Evolutionary conservation across 1,284 basidiomycete genomes (phyloP).

Genomic region (Mycena sp.): DNA sequence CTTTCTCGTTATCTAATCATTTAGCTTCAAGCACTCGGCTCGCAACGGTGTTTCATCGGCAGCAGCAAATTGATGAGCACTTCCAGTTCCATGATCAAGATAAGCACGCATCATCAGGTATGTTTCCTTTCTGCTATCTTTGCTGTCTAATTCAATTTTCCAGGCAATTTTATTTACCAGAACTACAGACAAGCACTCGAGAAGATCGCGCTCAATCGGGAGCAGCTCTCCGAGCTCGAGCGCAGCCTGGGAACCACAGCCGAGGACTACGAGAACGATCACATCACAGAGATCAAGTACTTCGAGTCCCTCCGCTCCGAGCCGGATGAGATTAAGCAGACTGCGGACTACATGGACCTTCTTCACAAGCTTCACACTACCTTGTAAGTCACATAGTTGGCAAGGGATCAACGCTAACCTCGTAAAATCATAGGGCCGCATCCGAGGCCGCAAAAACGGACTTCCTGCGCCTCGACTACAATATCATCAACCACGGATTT

Average conservation of each 20-base stretch:
- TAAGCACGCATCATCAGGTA: slow-evolving; percentile 31
- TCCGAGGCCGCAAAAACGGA: no score
- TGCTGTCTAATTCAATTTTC: background rate
- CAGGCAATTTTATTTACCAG: slow-evolving; percentile 35
- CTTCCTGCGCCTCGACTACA: background rate
- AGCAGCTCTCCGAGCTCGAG: background rate
- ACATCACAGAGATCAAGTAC: slow-evolving; percentile 31
- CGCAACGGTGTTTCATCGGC: no score
- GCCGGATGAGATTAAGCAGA: slow-evolving; percentile 14
- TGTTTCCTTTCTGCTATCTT: background rate
- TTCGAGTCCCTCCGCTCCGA: slow-evolving; percentile 27
- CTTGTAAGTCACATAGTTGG: slow-evolving; percentile 23
- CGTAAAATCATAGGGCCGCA: no score
- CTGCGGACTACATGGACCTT: slow-evolving; percentile 34
- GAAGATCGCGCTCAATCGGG: slow-evolving; percentile 24
- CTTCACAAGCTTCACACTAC: slow-evolving; percentile 19
- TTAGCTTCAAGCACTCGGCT: no score
- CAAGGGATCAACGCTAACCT: no score
- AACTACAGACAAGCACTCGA: slow-evolving; percentile 38
- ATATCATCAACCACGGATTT: background rate
- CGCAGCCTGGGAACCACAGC: slow-evolving; percentile 3
- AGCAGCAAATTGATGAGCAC: no score
- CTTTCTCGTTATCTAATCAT: no score
- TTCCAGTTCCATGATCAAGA: no score
- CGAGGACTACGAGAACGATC: slow-evolving; percentile 32